Conservation (phyloP, 2,329 filamentous ascomycete genomes). For the Corynespora cassiicola region DNA sequence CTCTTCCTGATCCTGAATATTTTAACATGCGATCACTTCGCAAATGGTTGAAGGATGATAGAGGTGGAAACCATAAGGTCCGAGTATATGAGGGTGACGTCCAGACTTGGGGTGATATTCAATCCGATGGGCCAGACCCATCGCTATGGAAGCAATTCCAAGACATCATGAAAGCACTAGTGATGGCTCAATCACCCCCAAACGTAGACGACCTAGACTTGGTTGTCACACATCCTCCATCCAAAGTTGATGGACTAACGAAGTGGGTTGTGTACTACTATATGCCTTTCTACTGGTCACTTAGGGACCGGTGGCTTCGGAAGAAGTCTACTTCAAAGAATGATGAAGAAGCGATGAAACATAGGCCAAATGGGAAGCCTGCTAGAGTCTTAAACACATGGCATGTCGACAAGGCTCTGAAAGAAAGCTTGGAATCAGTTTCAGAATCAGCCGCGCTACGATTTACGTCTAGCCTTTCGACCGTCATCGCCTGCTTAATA, state of each 20-base stretch:
- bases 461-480: constrained; percentile 11
- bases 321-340: too few relatives aligned
- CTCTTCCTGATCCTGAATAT: constrained; percentile 13
- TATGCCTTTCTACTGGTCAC: constrained; percentile 1
- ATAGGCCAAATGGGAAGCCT: too few relatives aligned
- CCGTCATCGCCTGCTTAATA: constrained; percentile 14
- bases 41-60: constrained; percentile 8
- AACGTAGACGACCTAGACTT: constrained; percentile 8
- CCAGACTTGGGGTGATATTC: constrained; percentile 8
- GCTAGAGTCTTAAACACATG: too few relatives aligned
- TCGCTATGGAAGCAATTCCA: constrained; percentile 9
- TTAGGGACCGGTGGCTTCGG: neutral
- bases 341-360: neutral
- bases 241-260: constrained; percentile 11
- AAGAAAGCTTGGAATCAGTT: constrained; percentile 5
- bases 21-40: constrained; percentile 16
- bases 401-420: neutral
- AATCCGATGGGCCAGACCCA: too few relatives aligned
- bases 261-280: constrained; percentile 7
- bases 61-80: constrained; percentile 1
- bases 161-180: constrained; percentile 2
- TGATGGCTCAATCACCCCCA: constrained; percentile 2
- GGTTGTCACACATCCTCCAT: constrained; percentile 1
- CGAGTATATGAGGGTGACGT: neutral
- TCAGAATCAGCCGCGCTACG: constrained; percentile 8